Base-by-base conservation (phyloP, 2,329 filamentous ascomycete genomes). In the Fusarium guadeloupense region DNA sequence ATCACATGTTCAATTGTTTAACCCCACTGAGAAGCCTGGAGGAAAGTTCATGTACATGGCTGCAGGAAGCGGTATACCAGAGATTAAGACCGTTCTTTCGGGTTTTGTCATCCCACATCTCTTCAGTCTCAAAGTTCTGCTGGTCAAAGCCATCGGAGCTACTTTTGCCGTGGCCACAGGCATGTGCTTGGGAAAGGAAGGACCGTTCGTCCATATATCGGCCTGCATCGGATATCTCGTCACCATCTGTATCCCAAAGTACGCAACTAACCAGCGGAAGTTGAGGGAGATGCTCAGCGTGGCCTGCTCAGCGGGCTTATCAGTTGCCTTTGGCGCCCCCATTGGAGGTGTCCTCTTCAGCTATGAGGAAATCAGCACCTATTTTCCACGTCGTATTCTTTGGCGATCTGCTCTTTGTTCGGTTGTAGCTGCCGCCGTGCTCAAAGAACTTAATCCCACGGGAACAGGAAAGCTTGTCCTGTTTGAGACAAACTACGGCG, bases 351-450 rank as follows among this genome's bases (percentile, higher is more conserved):
- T 64, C 1, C 55, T 64, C 0, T 64, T 64, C 34, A 64, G 61
- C 30, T 64, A 57, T 4, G 61, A 64, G 16, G 61, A 64, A 10
- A 64, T 63, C 16, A 64, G 61, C 48, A 64, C 61, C 3, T 63
- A 63, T 10, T 64, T 64, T 13, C 61, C 61, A 0, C 54, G 59
- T 2, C 28, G 48, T 1, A 55, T 63, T 0, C 61, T 64, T 1
- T 63, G 59, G 59, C 12, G 51, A 5, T 56, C 51, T 1, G 62
- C 59, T 9, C 50, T 64, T 5, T 64, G 59, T 10, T 64, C 61
- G 0, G 38, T 64, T 1, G 54, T 64, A 0, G 61, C 61, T 2
- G 59, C 61, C 0, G 59, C 59, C 0, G 51, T 63, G 5, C 51
- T 64, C 9, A 64, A 64, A 4, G 34, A 49, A 12, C 39, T 64